Evolutionary conservation across 257 asterid genomes (phyloP).

Genomic region (Nicotiana undulata): DNA sequence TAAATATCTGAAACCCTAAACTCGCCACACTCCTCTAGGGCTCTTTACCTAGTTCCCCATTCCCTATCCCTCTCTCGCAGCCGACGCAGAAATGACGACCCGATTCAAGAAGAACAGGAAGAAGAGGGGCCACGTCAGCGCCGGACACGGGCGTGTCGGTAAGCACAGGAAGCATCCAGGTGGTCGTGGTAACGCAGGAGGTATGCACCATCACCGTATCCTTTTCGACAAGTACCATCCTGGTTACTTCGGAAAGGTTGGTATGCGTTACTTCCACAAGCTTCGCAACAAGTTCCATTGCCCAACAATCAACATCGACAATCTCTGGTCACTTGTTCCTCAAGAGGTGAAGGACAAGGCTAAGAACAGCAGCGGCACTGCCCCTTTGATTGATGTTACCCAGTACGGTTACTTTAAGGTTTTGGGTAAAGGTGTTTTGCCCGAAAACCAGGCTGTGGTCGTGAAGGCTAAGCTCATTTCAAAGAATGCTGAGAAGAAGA

Average conservation of each 20-base stretch:
- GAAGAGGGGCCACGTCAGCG: conserved; percentile 84
- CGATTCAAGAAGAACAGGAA: conserved; percentile 66
- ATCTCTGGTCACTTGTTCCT: conserved; percentile 53
- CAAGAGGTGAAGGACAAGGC: conserved; percentile 58
- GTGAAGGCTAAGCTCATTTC: conserved; percentile 55
- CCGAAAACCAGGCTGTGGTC: conserved; percentile 34
- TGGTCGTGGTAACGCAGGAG: conserved; percentile 77
- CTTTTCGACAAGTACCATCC: conserved; percentile 77
- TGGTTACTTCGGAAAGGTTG: conserved; percentile 66
- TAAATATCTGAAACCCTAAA: conserved; percentile 3
- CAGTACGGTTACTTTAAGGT: conserved; percentile 69
- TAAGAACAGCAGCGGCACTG: conserved; percentile 20
- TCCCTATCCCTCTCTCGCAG: background rate
- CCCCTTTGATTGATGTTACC: conserved; percentile 49
- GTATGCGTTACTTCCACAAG: conserved; percentile 63
- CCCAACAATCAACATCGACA: conserved; percentile 60
- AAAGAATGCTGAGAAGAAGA: conserved; percentile 59
- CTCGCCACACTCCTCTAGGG: background rate
- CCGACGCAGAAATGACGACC: conserved; percentile 43
- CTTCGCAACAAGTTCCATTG: conserved; percentile 56
- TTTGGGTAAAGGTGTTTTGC: conserved; percentile 48
- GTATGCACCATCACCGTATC: conserved; percentile 80
- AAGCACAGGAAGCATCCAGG: conserved; percentile 82
- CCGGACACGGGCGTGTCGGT: conserved; percentile 74
- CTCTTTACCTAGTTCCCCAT: background rate